Percentiles rank a stretch among this genome's conserved stretches.
Conservation (phyloP, 345 rosid species). For the Aquilaria malaccensis region DNA sequence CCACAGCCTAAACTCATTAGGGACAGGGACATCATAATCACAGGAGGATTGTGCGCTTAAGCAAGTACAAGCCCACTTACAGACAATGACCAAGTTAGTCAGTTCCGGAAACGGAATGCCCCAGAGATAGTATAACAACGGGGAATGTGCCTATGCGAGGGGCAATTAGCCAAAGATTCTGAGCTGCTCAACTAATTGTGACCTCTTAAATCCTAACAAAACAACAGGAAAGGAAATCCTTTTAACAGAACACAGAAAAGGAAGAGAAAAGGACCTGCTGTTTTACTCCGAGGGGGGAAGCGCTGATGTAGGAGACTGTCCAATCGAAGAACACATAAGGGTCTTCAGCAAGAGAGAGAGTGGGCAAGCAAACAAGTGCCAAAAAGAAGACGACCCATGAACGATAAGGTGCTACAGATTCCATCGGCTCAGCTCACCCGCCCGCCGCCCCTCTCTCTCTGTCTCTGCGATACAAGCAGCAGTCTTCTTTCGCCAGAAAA, state of each 20-base stretch:
- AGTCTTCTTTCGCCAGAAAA: conserved; percentile 3
- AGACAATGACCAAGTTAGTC: too few relatives aligned
- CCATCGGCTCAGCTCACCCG: conserved; percentile 34
- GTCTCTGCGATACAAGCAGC: not conserved
- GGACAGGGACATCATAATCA: too few relatives aligned
- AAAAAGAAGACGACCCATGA: conserved; percentile 19
- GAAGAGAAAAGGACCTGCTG: conserved; percentile 44
- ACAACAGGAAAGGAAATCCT: not conserved
- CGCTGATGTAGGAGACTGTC: conserved; percentile 73
- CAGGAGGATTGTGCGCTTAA: too few relatives aligned
- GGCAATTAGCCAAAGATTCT: too few relatives aligned
- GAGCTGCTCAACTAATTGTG: too few relatives aligned
- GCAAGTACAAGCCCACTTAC: too few relatives aligned
- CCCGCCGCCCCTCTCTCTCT: not conserved
- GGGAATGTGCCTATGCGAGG: too few relatives aligned
- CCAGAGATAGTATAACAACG: too few relatives aligned
- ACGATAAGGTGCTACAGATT: conserved; percentile 11
- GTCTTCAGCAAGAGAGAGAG: conserved; percentile 44
- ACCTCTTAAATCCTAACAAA: too few relatives aligned
- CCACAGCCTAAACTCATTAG: too few relatives aligned
- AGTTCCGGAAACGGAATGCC: too few relatives aligned
- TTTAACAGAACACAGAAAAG: not conserved
- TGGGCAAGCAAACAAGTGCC: conserved; percentile 16
- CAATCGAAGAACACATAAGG: conserved; percentile 82
- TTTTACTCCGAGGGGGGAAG: conserved; percentile 61